Conservation (phyloP, 257 asterid genomes). For the Nyctanthes arbortristis region DNA sequence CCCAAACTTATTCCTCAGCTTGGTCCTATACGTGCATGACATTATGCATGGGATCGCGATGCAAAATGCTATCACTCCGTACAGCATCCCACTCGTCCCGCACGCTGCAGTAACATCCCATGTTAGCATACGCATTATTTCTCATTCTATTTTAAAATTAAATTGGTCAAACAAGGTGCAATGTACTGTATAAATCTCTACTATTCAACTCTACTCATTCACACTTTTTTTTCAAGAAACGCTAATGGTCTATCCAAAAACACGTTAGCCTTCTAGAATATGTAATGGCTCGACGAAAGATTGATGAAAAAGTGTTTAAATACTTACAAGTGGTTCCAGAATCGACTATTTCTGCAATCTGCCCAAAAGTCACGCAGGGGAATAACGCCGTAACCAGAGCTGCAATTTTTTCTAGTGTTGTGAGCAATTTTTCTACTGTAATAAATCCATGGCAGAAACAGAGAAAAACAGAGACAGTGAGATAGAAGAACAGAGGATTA, state of each 20-base stretch:
- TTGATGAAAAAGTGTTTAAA: not conserved
- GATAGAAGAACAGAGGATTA: not conserved
- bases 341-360: slow-evolving; percentile 64
- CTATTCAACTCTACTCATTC: too few species aligned
- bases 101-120: too few species aligned
- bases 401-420: slow-evolving; percentile 14
- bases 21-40: slow-evolving; percentile 61
- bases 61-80: slow-evolving; percentile 35
- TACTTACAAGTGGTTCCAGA: slow-evolving; percentile 49
- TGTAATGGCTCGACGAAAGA: too few species aligned
- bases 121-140: too few species aligned
- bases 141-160: too few species aligned
- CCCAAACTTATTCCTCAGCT: slow-evolving; percentile 52
- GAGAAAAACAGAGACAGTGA: not conserved
- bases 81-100: slow-evolving; percentile 53
- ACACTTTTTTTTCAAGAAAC: too few species aligned
- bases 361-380: slow-evolving; percentile 69
- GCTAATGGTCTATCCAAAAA: too few species aligned
- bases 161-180: too few species aligned
- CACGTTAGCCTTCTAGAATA: too few species aligned
- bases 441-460: not conserved
- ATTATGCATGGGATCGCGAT: slow-evolving; percentile 60
- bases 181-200: too few species aligned
- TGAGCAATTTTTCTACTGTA: not conserved
- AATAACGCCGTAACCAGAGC: slow-evolving; percentile 42